Evolutionary conservation across 805 yeast species (phyloP).

Genomic region (Ascoidea rubescens): DNA sequence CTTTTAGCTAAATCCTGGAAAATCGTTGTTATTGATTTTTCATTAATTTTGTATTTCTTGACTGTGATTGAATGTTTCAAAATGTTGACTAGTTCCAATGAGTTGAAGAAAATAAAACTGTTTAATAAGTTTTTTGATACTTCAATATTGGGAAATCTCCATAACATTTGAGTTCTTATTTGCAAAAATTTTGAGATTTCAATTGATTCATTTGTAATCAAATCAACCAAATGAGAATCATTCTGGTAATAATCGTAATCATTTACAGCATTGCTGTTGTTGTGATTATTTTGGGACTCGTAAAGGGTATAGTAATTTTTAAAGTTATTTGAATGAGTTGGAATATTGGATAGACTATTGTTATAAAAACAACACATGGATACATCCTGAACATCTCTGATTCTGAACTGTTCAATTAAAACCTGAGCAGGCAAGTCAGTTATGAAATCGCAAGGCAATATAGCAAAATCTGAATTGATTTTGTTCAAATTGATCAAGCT

Average conservation of each 20-base stretch:
- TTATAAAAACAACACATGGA: constrained; percentile 70
- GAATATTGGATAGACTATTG: constrained; percentile 63
- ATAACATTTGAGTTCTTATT: constrained; percentile 74
- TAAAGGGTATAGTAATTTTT: constrained; percentile 57
- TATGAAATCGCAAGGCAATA: constrained; percentile 87
- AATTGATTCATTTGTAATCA: constrained; percentile 54
- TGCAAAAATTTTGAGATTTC: constrained; percentile 59
- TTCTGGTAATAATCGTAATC: constrained; percentile 18
- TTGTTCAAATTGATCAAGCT: constrained; percentile 26
- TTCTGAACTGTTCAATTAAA: constrained; percentile 71
- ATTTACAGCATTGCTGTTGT: constrained; percentile 17
- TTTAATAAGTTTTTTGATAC: constrained; percentile 69
- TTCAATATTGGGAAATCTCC: constrained; percentile 72
- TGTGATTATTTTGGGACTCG: constrained; percentile 16
- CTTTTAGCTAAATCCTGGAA: constrained; percentile 82
- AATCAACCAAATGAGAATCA: constrained; percentile 42
- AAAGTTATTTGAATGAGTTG: constrained; percentile 44
- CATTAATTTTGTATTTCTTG: constrained; percentile 19
- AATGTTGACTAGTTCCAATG: constrained; percentile 36
- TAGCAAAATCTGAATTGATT: constrained; percentile 43
- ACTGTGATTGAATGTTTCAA: constrained; percentile 23
- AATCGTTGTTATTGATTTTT: constrained; percentile 47
- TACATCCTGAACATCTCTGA: constrained; percentile 48
- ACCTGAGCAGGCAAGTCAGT: constrained; percentile 88
- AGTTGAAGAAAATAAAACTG: constrained; percentile 57